A percentile compares a stretch with the other conserved stretches of the same genome.
These are phyloP conservation scores for Discostella pseudostelligera DNA, from an alignment of 108 stramenopile species.

Conservation along the genomic window DNA sequence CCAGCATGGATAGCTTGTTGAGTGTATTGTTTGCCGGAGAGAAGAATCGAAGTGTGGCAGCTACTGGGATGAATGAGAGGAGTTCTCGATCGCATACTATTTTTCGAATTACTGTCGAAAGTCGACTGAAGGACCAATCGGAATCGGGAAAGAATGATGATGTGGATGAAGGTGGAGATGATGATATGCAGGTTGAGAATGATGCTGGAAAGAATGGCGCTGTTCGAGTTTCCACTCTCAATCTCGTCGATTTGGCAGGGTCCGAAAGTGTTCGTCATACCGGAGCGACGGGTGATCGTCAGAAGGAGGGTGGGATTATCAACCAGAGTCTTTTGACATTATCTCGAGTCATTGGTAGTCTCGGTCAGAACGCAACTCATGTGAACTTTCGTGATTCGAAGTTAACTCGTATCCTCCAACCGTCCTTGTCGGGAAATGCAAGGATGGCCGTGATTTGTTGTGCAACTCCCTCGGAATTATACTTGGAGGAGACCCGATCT, in stretches of 20 bases:
- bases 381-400: constrained; percentile 93
- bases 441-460: constrained; percentile 95
- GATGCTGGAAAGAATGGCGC: constrained; percentile 58
- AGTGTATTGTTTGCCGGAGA: constrained; percentile 79
- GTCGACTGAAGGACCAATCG: constrained; percentile 43
- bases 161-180: constrained; percentile 27
- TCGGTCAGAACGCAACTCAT: constrained; percentile 79
- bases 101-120: constrained; percentile 93
- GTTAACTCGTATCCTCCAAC: constrained; percentile 97
- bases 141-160: constrained; percentile 25
- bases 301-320: constrained; percentile 98
- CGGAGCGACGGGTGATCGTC: constrained; percentile 92
- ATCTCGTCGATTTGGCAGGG: constrained; percentile 90
- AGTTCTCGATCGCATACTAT: constrained; percentile 97
- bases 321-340: constrained; percentile 96
- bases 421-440: constrained; percentile 94
- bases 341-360: constrained; percentile 97
- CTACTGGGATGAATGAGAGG: constrained; percentile 96
- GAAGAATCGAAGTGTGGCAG: constrained; percentile 82
- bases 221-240: constrained; percentile 79
- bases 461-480: constrained; percentile 81
- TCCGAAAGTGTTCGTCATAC: constrained; percentile 92
- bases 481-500: constrained; percentile 93
- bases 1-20: constrained; percentile 76
- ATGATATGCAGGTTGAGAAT: constrained; percentile 6